Conservation (phyloP, 73 alveolate species). For the Paramecium sonneborni region DNA sequence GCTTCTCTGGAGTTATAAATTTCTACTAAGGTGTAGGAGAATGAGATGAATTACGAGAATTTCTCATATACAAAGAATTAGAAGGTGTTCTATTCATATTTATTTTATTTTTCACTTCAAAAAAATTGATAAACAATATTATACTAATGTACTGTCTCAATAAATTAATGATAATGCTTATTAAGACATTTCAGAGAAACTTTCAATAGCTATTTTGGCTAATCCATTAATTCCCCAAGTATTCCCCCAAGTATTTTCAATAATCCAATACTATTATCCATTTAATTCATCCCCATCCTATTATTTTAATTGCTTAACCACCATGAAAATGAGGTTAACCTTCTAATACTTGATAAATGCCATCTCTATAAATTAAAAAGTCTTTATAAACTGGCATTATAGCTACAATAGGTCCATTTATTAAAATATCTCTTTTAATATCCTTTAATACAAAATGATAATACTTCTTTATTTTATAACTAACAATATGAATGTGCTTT, state of each 20-base stretch:
- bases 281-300: constrained; percentile 9
- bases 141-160: neutral
- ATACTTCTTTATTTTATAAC: neutral
- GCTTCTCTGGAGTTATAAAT: constrained; percentile 19
- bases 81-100: constrained; percentile 33
- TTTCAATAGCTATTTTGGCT: neutral
- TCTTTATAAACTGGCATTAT: constrained; percentile 80
- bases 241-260: neutral
- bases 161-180: neutral
- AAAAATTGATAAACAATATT: neutral
- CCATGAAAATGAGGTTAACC: neutral
- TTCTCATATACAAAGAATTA: neutral
- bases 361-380: constrained; percentile 85
- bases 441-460: constrained; percentile 69
- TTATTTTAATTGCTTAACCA: neutral
- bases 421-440: constrained; percentile 84
- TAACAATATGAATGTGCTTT: constrained; percentile 12
- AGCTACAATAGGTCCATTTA: constrained; percentile 87
- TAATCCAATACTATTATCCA: neutral
- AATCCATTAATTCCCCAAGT: constrained; percentile 13
- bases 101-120: neutral
- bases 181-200: neutral
- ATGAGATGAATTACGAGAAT: neutral
- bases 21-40: neutral
- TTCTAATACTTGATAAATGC: constrained; percentile 49